A percentile compares a stretch with the other conserved stretches of the same genome.
These are phyloP conservation scores for Tetrapisispora phaffii DNA, from an alignment of 805 yeast genomes.

Conservation along the genomic window DNA sequence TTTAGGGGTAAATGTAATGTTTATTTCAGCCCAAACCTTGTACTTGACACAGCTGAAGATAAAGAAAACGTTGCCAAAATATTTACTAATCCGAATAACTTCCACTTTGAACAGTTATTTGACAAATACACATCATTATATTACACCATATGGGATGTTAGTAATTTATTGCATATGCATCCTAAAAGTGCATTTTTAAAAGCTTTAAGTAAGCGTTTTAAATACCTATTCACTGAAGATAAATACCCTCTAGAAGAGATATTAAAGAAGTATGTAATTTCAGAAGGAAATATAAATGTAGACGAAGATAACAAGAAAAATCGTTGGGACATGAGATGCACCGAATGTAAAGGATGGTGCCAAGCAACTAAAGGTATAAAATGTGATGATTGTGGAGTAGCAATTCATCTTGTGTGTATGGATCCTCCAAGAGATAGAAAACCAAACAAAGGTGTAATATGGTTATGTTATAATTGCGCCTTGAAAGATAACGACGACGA, in stretches of 20 bases:
- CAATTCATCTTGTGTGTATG: constrained; percentile 73
- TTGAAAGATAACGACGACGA: constrained; percentile 40
- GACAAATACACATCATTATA: constrained; percentile 78
- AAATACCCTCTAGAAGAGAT: constrained; percentile 22
- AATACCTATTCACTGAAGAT: constrained; percentile 63
- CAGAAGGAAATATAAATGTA: background rate
- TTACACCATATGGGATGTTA: constrained; percentile 68
- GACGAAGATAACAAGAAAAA: background rate
- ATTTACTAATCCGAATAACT: constrained; percentile 47
- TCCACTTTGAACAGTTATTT: constrained; percentile 77
- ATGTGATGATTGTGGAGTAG: constrained; percentile 67
- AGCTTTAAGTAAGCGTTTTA: constrained; percentile 58
- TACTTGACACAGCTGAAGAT: constrained; percentile 28
- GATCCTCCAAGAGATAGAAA: constrained; percentile 73
- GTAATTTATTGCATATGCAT: constrained; percentile 43
- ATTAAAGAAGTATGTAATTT: constrained; percentile 17
- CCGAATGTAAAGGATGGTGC: constrained; percentile 80
- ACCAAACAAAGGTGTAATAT: constrained; percentile 80
- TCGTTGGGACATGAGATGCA: constrained; percentile 39
- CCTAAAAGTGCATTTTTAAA: constrained; percentile 39
- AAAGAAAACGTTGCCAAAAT: constrained; percentile 40
- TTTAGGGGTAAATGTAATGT: constrained; percentile 71
- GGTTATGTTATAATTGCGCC: constrained; percentile 82
- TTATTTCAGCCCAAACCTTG: constrained; percentile 54
- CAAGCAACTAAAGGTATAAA: constrained; percentile 57